Evolutionary conservation across 208 protist genomes (phyloP).

Genomic region (Novymonas esmeraldas): DNA sequence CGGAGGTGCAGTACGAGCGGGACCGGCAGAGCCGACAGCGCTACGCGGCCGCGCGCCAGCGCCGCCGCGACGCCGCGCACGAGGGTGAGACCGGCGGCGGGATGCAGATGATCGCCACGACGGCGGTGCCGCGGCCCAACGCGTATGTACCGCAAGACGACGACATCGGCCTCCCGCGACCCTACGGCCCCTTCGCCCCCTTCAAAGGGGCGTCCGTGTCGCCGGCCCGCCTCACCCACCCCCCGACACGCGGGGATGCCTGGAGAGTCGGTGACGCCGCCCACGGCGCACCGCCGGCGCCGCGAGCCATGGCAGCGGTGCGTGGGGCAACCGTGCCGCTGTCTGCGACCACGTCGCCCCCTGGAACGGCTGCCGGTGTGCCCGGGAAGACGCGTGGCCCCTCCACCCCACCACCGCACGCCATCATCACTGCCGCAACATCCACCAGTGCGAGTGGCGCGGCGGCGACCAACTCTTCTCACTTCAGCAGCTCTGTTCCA

Average conservation of each 20-base stretch:
- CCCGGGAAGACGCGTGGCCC: background rate
- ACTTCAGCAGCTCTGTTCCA: constrained; percentile 21
- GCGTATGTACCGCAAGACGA: constrained; percentile 91
- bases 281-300: background rate
- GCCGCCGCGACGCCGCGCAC: constrained; percentile 43
- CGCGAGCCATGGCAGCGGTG: background rate
- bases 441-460: background rate
- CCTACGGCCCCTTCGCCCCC: constrained; percentile 79
- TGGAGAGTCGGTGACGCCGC: background rate
- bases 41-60: constrained; percentile 61
- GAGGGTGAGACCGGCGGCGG: constrained; percentile 14
- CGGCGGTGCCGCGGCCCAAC: constrained; percentile 81
- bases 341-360: constrained; percentile 1
- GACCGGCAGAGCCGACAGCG: constrained; percentile 62
- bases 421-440: background rate
- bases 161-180: constrained; percentile 78
- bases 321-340: background rate
- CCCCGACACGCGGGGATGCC: constrained; percentile 3
- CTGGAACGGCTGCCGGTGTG: background rate
- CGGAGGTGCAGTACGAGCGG: constrained; percentile 74
- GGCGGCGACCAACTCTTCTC: background rate
- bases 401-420: background rate
- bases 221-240: background rate
- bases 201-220: constrained; percentile 46
- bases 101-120: constrained; percentile 48